phyloP scores from a whole-genome alignment of 352 stramenopile species.

The Phytophthora aleatoria region DNA sequence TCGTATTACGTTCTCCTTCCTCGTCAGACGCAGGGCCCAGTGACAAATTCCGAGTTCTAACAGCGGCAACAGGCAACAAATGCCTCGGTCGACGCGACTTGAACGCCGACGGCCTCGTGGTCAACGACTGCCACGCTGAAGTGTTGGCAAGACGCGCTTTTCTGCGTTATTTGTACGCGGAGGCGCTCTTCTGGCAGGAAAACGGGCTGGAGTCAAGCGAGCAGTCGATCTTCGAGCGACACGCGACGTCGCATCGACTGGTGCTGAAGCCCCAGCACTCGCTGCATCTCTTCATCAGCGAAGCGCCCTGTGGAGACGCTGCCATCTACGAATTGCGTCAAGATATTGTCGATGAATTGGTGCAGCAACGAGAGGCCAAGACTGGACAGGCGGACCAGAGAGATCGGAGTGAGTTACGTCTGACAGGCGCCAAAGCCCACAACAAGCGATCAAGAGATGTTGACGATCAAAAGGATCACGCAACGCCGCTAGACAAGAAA shows the following conservation, averaged over 20 bases:
- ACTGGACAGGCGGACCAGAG: constrained; percentile 5
- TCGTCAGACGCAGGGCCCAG: background rate
- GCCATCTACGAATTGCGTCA: constrained; percentile 91
- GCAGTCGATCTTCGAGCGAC: constrained; percentile 55
- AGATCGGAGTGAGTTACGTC: constrained; percentile 50
- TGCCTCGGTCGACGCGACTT: constrained; percentile 77
- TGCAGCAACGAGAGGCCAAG: constrained; percentile 44
- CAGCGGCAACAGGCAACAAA: constrained; percentile 74
- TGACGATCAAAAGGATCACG: constrained; percentile 1
- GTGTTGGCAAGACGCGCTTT: constrained; percentile 87
- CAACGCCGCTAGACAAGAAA: constrained; percentile 39
- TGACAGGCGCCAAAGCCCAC: constrained; percentile 69
- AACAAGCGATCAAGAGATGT: constrained; percentile 30
- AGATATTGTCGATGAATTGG: constrained; percentile 68
- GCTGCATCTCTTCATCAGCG: constrained; percentile 92
- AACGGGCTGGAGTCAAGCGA: constrained; percentile 15
- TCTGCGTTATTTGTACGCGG: constrained; percentile 84
- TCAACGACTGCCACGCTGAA: constrained; percentile 95
- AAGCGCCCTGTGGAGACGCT: constrained; percentile 93
- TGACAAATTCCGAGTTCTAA: constrained; percentile 51
- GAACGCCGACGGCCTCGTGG: constrained; percentile 69
- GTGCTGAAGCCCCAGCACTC: constrained; percentile 57
- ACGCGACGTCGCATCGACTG: constrained; percentile 40
- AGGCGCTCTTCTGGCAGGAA: constrained; percentile 57
- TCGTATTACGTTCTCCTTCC: constrained; percentile 44